phyloP scores from a whole-genome alignment of 371 early-diverging fungal species.

The Fennellomyces sp. region DNA sequence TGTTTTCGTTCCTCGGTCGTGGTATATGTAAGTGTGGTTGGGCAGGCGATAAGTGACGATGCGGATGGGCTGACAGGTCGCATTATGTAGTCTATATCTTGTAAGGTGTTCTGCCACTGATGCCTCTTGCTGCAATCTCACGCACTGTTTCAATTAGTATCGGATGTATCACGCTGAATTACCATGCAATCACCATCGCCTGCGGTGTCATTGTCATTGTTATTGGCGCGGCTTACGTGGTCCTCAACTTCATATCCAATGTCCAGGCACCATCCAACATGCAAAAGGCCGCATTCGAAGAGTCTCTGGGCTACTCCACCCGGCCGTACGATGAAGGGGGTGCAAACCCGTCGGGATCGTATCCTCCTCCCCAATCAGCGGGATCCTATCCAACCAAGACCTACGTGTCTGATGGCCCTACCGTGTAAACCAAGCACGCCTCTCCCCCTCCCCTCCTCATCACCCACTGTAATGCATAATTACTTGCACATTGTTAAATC shows the following conservation, averaged over 20 bases:
- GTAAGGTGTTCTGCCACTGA: conserved; percentile 12
- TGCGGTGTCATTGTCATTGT: conserved; percentile 29
- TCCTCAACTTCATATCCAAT: conserved; percentile 29
- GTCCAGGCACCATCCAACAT: conserved; percentile 25
- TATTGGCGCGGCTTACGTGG: conserved; percentile 18
- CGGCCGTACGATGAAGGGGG: not conserved
- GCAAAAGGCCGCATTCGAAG: conserved; percentile 20
- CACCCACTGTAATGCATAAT: not conserved
- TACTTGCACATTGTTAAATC: not conserved
- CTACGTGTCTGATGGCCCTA: not conserved
- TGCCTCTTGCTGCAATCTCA: not conserved
- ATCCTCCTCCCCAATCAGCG: not conserved
- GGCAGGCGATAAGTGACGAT: not conserved
- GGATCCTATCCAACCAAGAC: conserved; percentile 1
- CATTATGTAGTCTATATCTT: conserved; percentile 29
- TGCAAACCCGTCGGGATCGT: not conserved
- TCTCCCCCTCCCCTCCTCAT: not conserved
- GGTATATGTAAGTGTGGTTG: conserved; percentile 18
- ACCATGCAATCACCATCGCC: conserved; percentile 16
- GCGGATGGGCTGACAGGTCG: not conserved
- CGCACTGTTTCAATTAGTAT: conserved; percentile 11
- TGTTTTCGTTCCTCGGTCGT: conserved; percentile 25
- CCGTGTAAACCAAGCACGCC: not conserved
- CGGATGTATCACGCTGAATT: conserved; percentile 23
- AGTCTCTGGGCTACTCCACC: conserved; percentile 8